phyloP scores from a whole-genome alignment of 1,284 basidiomycete species.

The Trichosporon coremiiforme region DNA sequence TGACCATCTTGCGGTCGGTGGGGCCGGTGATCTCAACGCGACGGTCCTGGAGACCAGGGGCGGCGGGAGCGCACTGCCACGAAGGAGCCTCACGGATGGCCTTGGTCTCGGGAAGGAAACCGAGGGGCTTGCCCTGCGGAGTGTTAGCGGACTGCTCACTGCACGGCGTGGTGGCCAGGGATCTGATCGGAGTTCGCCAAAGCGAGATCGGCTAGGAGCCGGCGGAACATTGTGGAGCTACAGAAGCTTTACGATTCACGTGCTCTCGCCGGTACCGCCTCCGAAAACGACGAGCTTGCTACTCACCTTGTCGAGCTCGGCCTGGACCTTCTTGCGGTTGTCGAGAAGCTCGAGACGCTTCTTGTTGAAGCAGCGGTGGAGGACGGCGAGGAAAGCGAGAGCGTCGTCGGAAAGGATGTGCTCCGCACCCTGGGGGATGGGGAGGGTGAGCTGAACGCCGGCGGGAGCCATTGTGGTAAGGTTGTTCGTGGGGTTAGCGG shows the following conservation, averaged over 20 bases:
- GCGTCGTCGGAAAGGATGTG: constrained; percentile 82
- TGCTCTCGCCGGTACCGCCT: background rate
- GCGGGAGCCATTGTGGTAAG: constrained; percentile 36
- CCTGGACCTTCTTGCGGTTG: constrained; percentile 71
- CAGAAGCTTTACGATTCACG: background rate
- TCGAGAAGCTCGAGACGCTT: constrained; percentile 62
- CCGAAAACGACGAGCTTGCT: background rate
- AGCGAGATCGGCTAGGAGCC: constrained; percentile 10
- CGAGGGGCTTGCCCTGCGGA: constrained; percentile 66
- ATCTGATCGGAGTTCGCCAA: background rate
- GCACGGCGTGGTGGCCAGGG: background rate
- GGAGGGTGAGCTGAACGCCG: constrained; percentile 47
- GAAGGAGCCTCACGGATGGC: constrained; percentile 83
- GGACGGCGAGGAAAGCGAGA: constrained; percentile 81
- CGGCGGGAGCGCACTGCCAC: constrained; percentile 91
- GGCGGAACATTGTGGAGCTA: background rate
- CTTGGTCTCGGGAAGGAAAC: constrained; percentile 87
- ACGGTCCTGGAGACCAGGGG: constrained; percentile 87
- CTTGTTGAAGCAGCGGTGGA: constrained; percentile 90
- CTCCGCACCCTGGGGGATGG: constrained; percentile 58
- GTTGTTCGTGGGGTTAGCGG: constrained; percentile 6
- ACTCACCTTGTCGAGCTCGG: constrained; percentile 66
- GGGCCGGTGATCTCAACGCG: constrained; percentile 98
- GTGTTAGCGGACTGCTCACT: background rate
- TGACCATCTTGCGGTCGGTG: constrained; percentile 96